These are phyloP conservation scores for Intubia oerlemansii DNA, from an alignment of 2,329 filamentous ascomycete genomes.

Conservation along the genomic window DNA sequence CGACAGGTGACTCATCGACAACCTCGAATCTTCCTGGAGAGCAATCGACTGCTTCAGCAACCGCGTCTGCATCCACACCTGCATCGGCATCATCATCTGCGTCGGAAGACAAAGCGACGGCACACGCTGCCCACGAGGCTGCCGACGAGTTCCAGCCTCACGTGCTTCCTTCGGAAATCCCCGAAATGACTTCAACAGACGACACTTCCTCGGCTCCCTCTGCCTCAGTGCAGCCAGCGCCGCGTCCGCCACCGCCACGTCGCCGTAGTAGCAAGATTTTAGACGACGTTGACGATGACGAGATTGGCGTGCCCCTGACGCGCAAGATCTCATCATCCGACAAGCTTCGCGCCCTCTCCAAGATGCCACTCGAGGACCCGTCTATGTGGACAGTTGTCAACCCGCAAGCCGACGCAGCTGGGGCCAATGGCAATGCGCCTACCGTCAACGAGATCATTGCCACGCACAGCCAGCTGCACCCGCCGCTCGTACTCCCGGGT, in stretches of 20 bases:
- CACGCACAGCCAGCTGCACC: background rate
- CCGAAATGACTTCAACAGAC: no score
- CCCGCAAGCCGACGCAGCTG: conserved; percentile 4
- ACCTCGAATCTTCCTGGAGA: no score
- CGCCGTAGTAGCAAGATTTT: conserved; percentile 10
- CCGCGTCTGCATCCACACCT: no score
- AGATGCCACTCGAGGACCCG: conserved; percentile 15
- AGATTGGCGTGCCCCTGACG: conserved; percentile 13
- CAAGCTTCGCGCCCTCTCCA: conserved; percentile 15
- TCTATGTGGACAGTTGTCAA: conserved; percentile 15
- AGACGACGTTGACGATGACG: conserved; percentile 12
- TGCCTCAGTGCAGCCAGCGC: background rate
- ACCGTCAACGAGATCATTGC: background rate
- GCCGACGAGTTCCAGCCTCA: no score
- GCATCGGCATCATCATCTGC: no score
- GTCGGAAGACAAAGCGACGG: background rate
- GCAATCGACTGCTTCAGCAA: no score
- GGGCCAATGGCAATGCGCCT: background rate
- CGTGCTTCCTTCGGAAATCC: no score
- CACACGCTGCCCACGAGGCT: background rate
- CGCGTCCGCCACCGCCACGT: conserved; percentile 3
- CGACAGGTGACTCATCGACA: no score
- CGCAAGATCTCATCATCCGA: conserved; percentile 17
- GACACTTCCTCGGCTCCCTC: background rate
- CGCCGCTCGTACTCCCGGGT: no score